phyloP scores from a whole-genome alignment of 176 grass and related monocot genomes.

The Chrysopogon serrulatus region DNA sequence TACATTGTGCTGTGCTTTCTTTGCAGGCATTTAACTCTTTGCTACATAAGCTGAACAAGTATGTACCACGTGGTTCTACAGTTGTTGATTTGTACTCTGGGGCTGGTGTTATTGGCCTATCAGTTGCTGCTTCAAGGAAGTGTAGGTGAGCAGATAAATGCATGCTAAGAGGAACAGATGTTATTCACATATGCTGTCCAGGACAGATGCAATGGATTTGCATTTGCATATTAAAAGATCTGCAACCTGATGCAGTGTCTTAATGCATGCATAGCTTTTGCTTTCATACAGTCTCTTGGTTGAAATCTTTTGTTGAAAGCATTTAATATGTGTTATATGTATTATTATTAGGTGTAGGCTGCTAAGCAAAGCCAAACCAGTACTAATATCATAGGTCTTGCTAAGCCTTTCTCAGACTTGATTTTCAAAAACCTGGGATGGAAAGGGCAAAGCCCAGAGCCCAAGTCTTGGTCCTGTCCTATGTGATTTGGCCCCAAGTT shows the following conservation, averaged over 20 bases:
- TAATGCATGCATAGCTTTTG: background rate
- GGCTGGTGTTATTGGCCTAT: constrained; percentile 87
- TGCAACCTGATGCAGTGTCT: background rate
- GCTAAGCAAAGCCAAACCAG: background rate
- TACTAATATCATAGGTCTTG: background rate
- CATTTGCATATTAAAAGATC: background rate
- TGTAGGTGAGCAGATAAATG: constrained; percentile 56
- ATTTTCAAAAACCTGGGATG: background rate
- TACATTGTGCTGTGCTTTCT: constrained; percentile 16
- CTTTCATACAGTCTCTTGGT: background rate
- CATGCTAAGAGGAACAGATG: background rate
- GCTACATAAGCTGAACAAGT: constrained; percentile 82
- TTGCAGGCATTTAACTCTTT: constrained; percentile 89
- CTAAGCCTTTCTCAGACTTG: background rate
- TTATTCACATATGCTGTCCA: background rate
- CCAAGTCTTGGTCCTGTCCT: background rate
- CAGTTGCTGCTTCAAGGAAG: constrained; percentile 77
- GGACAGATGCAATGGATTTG: background rate
- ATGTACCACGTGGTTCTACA: constrained; percentile 85
- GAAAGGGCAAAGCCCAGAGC: background rate
- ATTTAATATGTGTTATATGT: background rate
- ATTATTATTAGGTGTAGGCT: constrained; percentile 1
- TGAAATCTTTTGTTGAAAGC: background rate
- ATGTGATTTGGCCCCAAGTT: background rate
- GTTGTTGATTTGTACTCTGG: constrained; percentile 97